A percentile compares a stretch with the other conserved stretches of the same genome.
These are phyloP conservation scores for Cordyceps farinosa DNA, from an alignment of 2,329 filamentous ascomycete species.

Conservation along the genomic window DNA sequence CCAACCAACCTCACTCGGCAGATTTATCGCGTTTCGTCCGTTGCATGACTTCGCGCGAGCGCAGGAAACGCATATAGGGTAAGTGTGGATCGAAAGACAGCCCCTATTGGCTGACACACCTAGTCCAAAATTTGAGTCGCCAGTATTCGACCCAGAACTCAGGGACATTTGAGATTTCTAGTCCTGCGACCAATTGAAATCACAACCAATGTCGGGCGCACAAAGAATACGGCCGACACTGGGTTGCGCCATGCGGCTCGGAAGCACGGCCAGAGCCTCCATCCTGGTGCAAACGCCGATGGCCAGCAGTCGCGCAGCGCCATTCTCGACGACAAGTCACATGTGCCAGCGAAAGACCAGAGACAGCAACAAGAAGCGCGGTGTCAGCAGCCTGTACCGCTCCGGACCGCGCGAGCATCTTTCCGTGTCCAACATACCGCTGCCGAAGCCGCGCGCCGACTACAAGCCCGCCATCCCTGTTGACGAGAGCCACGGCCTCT, in stretches of 20 bases:
- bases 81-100: not conserved
- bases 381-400: constrained; percentile 74
- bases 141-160: not conserved
- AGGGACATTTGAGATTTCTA: constrained; percentile 3
- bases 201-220: constrained; percentile 14
- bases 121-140: constrained; percentile 14
- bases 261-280: not conserved
- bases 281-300: not conserved
- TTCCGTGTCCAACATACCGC: constrained; percentile 65
- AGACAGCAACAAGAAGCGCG: constrained; percentile 77
- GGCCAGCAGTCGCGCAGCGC: constrained; percentile 18
- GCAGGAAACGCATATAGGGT: not conserved
- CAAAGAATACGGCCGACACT: constrained; percentile 9
- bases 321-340: constrained; percentile 54
- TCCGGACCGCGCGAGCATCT: constrained; percentile 73
- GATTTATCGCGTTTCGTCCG: not conserved
- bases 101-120: constrained; percentile 14
- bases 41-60: not conserved
- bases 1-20: not conserved
- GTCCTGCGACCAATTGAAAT: not conserved
- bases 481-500: constrained; percentile 80
- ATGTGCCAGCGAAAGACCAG: constrained; percentile 51
- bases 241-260: constrained; percentile 12
- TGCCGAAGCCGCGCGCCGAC: constrained; percentile 68
- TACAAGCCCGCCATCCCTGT: constrained; percentile 55